Evolutionary conservation across 768 basidiomycete species (phyloP), one percentile per base, ranked within the genome.

Genomic region (Pleurotus tuoliensis): DNA sequence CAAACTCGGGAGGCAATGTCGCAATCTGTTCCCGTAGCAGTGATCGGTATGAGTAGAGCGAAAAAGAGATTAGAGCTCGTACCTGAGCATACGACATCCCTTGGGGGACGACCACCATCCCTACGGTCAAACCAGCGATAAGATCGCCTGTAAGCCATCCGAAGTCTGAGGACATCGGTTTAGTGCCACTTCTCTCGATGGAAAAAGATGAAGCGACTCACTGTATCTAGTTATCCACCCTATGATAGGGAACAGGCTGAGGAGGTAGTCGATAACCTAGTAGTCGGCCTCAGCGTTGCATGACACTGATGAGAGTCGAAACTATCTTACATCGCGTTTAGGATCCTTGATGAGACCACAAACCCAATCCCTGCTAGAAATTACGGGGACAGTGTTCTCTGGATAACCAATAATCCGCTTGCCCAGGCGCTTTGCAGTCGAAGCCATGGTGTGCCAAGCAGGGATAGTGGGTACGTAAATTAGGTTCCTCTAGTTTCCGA

Each of bases 31-130:
- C 40, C 37, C 18, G 8, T 41, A 45, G 47, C 27, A 27, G 41
- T 53, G 11, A 27, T 2, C 37, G 47, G 34, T 24, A 52, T 30
- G 12, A 22, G 25, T 39, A 1, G 8, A 22, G 44, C 3, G 11
- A 34, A 15, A 15, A 13, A 57, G 24, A 47, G 6, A 4, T 24
- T 55, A 20, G 15, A 48, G 55, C 53, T 55, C 59, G 16, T 69
- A 88, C 89, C 73, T 80, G 76, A 24, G 91, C 91, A 64, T 93
- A 96, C 1, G 92, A 94, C 87, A 95, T 90, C 57, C 87, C 81
- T 71, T 99, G 96, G 0, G 96, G 96, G 5, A 98, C 94, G 47
- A 98, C 77, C 9, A 99, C 96, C 64, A 97, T 87, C 24, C 96
- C 96, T 60, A 98, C 93, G 0, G 96, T 98, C 40, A 98, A 69